These are phyloP conservation scores for Linum lewisii DNA, from an alignment of 345 rosid species.

Conservation along the genomic window DNA sequence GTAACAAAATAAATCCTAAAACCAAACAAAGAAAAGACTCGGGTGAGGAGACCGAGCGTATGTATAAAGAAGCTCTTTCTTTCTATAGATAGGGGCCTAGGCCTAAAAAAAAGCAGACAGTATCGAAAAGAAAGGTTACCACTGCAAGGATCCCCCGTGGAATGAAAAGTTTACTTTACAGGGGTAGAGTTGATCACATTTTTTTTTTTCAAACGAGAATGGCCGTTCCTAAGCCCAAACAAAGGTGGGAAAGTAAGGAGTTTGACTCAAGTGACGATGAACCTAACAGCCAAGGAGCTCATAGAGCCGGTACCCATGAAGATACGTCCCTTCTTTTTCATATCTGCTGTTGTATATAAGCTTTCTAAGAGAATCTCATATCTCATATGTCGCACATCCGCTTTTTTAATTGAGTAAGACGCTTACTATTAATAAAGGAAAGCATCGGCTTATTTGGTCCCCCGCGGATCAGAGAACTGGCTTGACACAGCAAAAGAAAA, in stretches of 20 bases:
- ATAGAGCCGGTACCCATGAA: too few species aligned
- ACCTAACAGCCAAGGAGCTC: too few species aligned
- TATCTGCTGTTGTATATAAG: too few species aligned
- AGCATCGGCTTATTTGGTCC: background rate
- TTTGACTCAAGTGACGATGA: too few species aligned
- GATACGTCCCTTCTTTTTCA: too few species aligned
- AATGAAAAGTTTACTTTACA: background rate
- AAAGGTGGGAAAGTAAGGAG: too few species aligned
- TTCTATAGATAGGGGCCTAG: background rate
- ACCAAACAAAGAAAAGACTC: conserved; percentile 1
- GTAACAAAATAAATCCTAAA: background rate
- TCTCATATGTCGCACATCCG: background rate
- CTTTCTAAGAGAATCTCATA: background rate
- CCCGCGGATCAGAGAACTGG: conserved; percentile 1
- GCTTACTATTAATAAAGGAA: background rate
- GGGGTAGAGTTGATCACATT: background rate
- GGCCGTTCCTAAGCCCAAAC: too few species aligned
- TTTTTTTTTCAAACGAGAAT: too few species aligned
- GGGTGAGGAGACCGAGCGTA: conserved; percentile 1
- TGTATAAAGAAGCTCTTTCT: background rate
- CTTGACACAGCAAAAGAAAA: conserved; percentile 1
- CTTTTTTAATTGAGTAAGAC: background rate
- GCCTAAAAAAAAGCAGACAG: conserved; percentile 1
- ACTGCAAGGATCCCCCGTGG: background rate
- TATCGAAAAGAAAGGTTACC: conserved; percentile 1